Conservation (phyloP, 768 basidiomycete species). For the Leccinum uliginosum region DNA sequence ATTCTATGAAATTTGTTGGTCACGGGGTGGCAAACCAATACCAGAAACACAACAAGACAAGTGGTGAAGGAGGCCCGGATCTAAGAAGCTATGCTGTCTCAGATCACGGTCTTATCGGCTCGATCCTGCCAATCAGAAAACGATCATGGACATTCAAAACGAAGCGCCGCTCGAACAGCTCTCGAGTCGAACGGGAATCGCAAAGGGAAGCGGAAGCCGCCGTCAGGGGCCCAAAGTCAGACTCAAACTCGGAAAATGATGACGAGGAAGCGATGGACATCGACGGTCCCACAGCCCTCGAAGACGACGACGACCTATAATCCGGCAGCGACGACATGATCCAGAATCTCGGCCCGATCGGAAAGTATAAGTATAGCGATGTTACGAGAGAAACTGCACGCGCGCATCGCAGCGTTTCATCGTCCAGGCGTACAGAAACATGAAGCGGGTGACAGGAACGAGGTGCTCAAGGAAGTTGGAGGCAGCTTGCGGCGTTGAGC, state of each 20-base stretch:
- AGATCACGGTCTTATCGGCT: no score
- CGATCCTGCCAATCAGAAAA: slow-evolving; percentile 87
- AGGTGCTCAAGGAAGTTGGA: slow-evolving; percentile 75
- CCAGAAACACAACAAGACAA: no score
- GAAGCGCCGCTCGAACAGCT: slow-evolving; percentile 38
- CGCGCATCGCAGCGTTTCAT: slow-evolving; percentile 68
- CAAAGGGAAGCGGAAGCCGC: slow-evolving; percentile 50
- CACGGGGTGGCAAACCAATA: no score
- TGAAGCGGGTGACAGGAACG: slow-evolving; percentile 69
- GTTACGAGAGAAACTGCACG: slow-evolving; percentile 71
- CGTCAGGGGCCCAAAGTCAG: slow-evolving; percentile 5
- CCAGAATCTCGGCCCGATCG: slow-evolving; percentile 61
- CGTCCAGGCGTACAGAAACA: slow-evolving; percentile 32
- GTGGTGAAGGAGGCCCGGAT: no score
- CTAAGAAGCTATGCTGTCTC: no score
- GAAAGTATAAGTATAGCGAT: slow-evolving; percentile 63
- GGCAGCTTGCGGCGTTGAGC: slow-evolving; percentile 74
- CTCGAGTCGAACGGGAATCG: slow-evolving; percentile 9
- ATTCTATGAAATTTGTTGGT: no score
- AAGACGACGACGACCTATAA: background rate
- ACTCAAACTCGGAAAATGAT: slow-evolving; percentile 25
- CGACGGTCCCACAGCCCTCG: slow-evolving; percentile 31
- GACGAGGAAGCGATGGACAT: slow-evolving; percentile 24
- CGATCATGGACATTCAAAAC: slow-evolving; percentile 67
- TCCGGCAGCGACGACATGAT: slow-evolving; percentile 32